Conservation (phyloP, 768 basidiomycete genomes). For the Candolleomyces aberdarensis region DNA sequence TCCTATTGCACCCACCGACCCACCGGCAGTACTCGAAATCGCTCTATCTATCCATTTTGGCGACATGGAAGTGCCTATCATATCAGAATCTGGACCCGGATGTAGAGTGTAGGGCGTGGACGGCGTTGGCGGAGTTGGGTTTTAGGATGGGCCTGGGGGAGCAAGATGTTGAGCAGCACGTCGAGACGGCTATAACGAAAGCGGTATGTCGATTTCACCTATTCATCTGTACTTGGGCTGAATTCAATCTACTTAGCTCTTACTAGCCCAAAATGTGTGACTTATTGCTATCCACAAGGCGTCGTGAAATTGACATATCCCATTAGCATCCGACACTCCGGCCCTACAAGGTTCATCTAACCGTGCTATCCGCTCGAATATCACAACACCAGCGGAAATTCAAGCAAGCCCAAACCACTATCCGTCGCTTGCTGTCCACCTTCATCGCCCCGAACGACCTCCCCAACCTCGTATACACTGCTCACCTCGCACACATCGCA, state of each 20-base stretch:
- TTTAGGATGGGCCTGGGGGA: constrained; percentile 49
- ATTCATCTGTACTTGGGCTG: not conserved
- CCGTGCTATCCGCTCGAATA: not conserved
- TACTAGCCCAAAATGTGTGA: too few relatives aligned
- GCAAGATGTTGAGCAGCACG: constrained; percentile 54
- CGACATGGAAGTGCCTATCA: constrained; percentile 54
- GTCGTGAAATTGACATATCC: too few relatives aligned
- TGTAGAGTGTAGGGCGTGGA: constrained; percentile 71
- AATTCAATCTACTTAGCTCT: constrained; percentile 28
- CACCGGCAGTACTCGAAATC: constrained; percentile 54
- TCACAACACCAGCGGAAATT: not conserved
- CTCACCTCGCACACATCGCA: not conserved
- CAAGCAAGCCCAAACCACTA: constrained; percentile 39
- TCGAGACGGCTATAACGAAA: constrained; percentile 66
- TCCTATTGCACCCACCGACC: constrained; percentile 64
- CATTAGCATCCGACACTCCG: not conserved
- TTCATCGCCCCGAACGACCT: not conserved
- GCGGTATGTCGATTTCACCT: constrained; percentile 46
- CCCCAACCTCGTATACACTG: not conserved
- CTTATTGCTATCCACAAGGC: too few relatives aligned
- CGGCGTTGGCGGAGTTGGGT: constrained; percentile 66
- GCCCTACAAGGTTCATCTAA: not conserved
- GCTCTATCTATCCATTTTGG: constrained; percentile 51
- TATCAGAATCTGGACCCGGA: constrained; percentile 49
- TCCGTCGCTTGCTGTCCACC: not conserved